A percentile compares a stretch with the other conserved stretches of the same genome.
Conservation (phyloP, 306 rosid genomes). For the Citrullus amarus region DNA sequence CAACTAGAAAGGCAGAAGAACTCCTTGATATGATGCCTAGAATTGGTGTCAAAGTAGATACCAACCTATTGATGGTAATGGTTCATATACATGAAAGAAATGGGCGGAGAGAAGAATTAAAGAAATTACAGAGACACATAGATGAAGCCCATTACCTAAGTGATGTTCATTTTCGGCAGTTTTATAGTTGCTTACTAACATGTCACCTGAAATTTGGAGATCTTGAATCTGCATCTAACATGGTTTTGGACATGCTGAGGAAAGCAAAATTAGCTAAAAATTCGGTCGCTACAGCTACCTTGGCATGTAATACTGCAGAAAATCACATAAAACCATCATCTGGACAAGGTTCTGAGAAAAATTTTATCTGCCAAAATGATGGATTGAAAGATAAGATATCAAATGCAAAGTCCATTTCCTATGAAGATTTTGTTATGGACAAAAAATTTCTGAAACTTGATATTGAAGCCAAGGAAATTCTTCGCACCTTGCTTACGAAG, state of each 20-base stretch:
- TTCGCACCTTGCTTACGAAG: conserved; percentile 39
- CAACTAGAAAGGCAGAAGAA: conserved; percentile 70
- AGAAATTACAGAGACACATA: conserved; percentile 58
- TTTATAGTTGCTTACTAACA: conserved; percentile 55
- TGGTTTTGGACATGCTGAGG: conserved; percentile 75
- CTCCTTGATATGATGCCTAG: conserved; percentile 80
- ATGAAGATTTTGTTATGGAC: conserved; percentile 43
- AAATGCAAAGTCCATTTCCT: conserved; percentile 17
- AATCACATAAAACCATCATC: conserved; percentile 18
- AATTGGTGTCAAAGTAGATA: conserved; percentile 61
- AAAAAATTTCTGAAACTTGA: conserved; percentile 41
- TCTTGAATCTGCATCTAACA: conserved; percentile 57
- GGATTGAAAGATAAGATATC: conserved; percentile 14
- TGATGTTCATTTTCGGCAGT: conserved; percentile 53
- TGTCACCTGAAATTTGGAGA: conserved; percentile 86
- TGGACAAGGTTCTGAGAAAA: conserved; percentile 18
- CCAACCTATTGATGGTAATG: conserved; percentile 56
- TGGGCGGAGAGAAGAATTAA: conserved; percentile 70
- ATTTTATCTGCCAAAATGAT: conserved; percentile 16
- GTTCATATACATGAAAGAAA: conserved; percentile 64
- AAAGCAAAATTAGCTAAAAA: conserved; percentile 61
- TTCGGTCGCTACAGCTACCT: conserved; percentile 48
- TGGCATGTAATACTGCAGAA: conserved; percentile 21
- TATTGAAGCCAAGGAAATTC: conserved; percentile 44
- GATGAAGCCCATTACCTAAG: conserved; percentile 59